A percentile compares a stretch with the other conserved stretches of the same genome.
phyloP scores from a whole-genome alignment of 2,329 filamentous ascomycete species.

The Talaromyces pinophilus region DNA sequence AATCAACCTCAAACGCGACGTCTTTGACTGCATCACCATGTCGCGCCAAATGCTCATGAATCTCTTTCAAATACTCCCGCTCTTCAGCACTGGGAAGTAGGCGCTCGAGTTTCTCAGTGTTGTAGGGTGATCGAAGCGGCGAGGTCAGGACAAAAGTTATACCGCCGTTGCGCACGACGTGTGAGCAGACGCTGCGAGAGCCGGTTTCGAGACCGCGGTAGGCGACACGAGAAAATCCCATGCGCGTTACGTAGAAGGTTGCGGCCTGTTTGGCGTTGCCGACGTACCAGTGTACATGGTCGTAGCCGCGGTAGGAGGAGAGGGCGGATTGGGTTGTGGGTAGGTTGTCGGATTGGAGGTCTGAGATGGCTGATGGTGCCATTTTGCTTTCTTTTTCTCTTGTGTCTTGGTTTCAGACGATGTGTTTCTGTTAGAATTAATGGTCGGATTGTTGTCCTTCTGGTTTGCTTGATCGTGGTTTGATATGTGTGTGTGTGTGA shows the following conservation, averaged over 20 bases:
- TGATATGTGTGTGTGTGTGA: background rate
- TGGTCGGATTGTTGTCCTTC: background rate
- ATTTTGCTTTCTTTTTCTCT: constrained; percentile 8
- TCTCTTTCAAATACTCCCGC: constrained; percentile 65
- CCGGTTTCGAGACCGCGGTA: constrained; percentile 89
- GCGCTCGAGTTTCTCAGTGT: constrained; percentile 50
- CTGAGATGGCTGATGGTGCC: constrained; percentile 25
- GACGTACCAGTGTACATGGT: constrained; percentile 94
- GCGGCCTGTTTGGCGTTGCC: constrained; percentile 96
- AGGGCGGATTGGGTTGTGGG: constrained; percentile 29
- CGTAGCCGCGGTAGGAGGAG: constrained; percentile 70
- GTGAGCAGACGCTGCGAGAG: constrained; percentile 75
- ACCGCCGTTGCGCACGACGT: constrained; percentile 60
- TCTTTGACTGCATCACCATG: constrained; percentile 96
- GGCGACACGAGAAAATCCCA: constrained; percentile 81
- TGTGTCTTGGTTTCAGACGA: background rate
- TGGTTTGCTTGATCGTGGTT: background rate
- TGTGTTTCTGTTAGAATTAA: background rate
- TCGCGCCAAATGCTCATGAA: constrained; percentile 78
- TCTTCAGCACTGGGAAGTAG: constrained; percentile 60
- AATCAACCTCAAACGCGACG: constrained; percentile 91
- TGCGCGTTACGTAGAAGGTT: constrained; percentile 80
- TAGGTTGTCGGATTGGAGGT: constrained; percentile 16
- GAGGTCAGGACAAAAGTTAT: constrained; percentile 49
- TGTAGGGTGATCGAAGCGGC: constrained; percentile 55